Evolutionary conservation across 1,139 yeast genomes (phyloP).

Genomic region (Pichia sp.): DNA sequence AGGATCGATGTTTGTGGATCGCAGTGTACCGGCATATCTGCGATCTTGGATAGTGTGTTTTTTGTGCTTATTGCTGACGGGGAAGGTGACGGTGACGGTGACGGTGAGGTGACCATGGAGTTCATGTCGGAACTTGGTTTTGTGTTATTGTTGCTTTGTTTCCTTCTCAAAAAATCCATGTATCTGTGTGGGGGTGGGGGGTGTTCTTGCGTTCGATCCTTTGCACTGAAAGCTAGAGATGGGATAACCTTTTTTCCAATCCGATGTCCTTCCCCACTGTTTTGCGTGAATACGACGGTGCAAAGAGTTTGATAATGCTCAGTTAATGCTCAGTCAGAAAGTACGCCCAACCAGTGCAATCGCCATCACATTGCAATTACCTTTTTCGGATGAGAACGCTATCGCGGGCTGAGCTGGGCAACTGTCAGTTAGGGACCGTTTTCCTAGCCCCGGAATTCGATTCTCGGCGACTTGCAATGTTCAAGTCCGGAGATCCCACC

Average conservation of each 20-base stretch:
- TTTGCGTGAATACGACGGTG: neutral
- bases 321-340: too few species aligned
- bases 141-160: neutral
- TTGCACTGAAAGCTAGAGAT: too few species aligned
- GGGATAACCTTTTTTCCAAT: too few species aligned
- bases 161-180: neutral
- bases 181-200: neutral
- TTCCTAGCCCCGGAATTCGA: too few species aligned
- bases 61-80: neutral
- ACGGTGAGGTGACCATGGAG: neutral
- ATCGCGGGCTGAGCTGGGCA: neutral
- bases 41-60: constrained; percentile 29
- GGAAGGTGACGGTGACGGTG: constrained; percentile 1
- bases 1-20: constrained; percentile 42
- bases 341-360: neutral
- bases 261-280: too few species aligned
- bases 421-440: too few species aligned
- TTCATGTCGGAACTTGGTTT: neutral
- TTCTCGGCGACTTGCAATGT: too few species aligned
- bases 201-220: too few species aligned
- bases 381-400: neutral
- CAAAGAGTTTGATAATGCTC: neutral
- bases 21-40: constrained; percentile 50
- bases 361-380: neutral
- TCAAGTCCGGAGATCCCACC: too few species aligned